phyloP scores from a whole-genome alignment of 306 rosid species.

The Inga leiocalycina region DNA sequence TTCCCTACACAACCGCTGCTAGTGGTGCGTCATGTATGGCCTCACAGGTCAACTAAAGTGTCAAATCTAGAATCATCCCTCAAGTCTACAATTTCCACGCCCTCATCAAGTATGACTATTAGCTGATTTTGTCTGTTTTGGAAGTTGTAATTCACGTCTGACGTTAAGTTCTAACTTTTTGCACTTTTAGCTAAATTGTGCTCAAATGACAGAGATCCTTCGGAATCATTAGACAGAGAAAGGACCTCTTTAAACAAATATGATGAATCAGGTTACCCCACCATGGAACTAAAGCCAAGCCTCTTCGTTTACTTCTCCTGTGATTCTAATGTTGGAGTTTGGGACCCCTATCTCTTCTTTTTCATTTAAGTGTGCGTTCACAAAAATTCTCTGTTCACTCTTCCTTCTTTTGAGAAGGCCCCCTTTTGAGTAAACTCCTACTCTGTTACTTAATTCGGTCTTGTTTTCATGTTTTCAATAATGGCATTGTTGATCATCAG shows the following conservation, averaged over 20 bases:
- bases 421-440: neutral
- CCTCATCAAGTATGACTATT: neutral
- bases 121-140: neutral
- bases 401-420: neutral
- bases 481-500: conserved; percentile 1
- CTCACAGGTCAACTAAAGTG: conserved; percentile 40
- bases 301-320: neutral
- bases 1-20: neutral
- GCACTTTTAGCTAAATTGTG: conserved; percentile 28
- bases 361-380: neutral
- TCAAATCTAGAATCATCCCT: conserved; percentile 36
- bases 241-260: neutral
- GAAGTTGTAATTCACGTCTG: conserved; percentile 1
- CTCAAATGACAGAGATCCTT: conserved; percentile 37
- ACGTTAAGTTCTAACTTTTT: neutral
- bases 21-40: neutral
- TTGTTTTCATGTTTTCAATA: neutral
- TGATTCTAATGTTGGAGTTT: neutral
- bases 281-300: neutral
- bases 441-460: neutral
- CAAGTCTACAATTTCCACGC: neutral
- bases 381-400: neutral
- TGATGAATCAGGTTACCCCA: neutral
- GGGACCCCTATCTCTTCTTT: conserved; percentile 26
- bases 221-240: conserved; percentile 37